Base-by-base conservation (phyloP, 345 rosid genomes). In the Salix arbutifolia region DNA sequence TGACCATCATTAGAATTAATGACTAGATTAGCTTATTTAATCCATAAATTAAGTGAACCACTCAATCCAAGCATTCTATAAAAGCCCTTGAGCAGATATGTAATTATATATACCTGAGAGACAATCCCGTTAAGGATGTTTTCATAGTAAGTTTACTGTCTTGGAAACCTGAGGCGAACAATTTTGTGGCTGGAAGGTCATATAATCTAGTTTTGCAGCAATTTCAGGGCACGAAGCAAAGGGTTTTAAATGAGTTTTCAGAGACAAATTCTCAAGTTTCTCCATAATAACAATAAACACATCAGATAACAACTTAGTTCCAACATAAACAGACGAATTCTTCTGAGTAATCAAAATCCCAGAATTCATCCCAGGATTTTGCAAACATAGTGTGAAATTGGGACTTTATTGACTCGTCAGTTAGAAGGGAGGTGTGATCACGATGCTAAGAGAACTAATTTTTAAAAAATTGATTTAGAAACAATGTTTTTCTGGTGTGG, bases 311-410 rank as follows among this genome's bases (percentile, higher is more conserved):
- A 88, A 78, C 52, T 82, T 77, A 19, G 87, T 82, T 83, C 79
- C 83, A 73, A 88, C 71, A 70, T 80, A 85, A 85, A 87, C 71
- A 11, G 91, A 90, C 26, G 75, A 77, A 72, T 76, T 28, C 81
- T 83, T 83, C 50, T 83, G 61, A 50, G 82, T 85, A 67, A 89
- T 81, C 79, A 90, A 56, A 84, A 95, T 80, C 81, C 86, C 86
- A 17, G 90, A 88, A 78, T 87, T 88, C 61, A 80, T 82, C 91
- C 91, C 8, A 97, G 91, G 72, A 79, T 90, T 78, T 90, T 93
- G 81, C 99, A 91, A 21, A 90, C 79, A 33, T 86, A 78, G 71
- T 89, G 94, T 17, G 92, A 87, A 65, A 46, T 35, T 2, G 97
- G 94, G 66, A 92, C 78, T 31, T 73, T 89, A 6, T 84, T 78